phyloP scores from a whole-genome alignment of 352 stramenopile species.

The Phytophthora macrochlamydospora region DNA sequence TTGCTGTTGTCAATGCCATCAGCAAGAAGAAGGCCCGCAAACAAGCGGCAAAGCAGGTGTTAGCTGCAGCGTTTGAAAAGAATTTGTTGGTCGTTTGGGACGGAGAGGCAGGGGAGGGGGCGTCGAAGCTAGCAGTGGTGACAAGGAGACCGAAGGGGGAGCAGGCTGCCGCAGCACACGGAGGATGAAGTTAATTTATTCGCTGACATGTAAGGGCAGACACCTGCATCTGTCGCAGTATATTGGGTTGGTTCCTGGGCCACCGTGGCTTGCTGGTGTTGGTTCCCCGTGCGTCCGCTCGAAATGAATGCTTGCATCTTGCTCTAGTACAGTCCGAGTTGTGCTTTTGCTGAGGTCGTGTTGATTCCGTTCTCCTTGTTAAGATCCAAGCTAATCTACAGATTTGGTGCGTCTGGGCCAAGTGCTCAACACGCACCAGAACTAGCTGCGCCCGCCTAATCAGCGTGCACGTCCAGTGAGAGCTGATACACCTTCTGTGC shows the following conservation, averaged over 20 bases:
- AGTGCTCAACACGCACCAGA: constrained; percentile 13
- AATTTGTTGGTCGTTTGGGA: constrained; percentile 49
- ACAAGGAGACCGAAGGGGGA: constrained; percentile 32
- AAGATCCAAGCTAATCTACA: constrained; percentile 60
- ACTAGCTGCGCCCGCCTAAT: constrained; percentile 43
- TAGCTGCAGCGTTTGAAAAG: constrained; percentile 79
- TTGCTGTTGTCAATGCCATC: constrained; percentile 42
- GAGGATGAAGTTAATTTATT: constrained; percentile 32
- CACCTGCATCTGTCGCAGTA: constrained; percentile 6
- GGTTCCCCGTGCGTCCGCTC: constrained; percentile 12
- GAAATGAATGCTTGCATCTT: constrained; percentile 31
- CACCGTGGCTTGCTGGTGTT: constrained; percentile 7
- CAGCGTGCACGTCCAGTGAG: constrained; percentile 84
- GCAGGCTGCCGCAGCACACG: constrained; percentile 10
- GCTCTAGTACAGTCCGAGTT: constrained; percentile 14
- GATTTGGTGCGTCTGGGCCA: constrained; percentile 22
- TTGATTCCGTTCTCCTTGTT: constrained; percentile 16
- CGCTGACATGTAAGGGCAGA: constrained; percentile 13
- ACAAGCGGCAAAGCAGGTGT: constrained; percentile 61
- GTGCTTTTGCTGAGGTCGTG: not conserved
- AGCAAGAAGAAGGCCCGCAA: constrained; percentile 87
- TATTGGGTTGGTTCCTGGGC: constrained; percentile 2
- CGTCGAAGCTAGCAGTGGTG: constrained; percentile 1
- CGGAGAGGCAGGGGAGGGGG: constrained; percentile 36
- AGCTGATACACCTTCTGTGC: constrained; percentile 90